phyloP scores from a whole-genome alignment of 1,139 yeast species.

The Scheffersomyces titani region DNA sequence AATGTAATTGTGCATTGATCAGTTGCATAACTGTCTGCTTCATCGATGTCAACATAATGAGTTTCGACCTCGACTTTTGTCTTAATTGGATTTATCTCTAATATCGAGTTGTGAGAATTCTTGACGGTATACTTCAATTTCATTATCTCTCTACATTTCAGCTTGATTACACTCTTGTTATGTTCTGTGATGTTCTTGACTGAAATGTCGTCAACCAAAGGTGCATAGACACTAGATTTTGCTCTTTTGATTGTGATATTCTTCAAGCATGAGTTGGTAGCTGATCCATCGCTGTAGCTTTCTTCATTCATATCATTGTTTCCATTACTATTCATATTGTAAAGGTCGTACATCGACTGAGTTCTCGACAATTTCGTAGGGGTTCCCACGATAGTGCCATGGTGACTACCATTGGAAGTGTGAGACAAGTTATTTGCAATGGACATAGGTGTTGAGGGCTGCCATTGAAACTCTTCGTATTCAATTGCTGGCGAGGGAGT shows the following conservation, averaged over 20 bases:
- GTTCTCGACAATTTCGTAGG: conserved; percentile 33
- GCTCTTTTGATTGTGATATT: conserved; percentile 19
- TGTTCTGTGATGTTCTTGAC: conserved; percentile 22
- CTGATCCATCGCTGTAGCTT: conserved; percentile 1
- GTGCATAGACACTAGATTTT: conserved; percentile 26
- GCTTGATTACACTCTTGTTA: conserved; percentile 24
- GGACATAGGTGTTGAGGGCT: conserved; percentile 1
- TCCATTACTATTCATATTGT: conserved; percentile 13
- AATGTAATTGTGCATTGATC: conserved; percentile 11
- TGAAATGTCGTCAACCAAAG: conserved; percentile 20
- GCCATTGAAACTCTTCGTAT: conserved; percentile 45
- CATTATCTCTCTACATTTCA: conserved; percentile 33
- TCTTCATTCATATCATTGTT: conserved; percentile 3
- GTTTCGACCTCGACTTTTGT: not conserved
- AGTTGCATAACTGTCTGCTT: conserved; percentile 5
- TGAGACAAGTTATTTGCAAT: not conserved
- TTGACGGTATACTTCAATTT: conserved; percentile 5
- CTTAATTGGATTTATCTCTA: conserved; percentile 6
- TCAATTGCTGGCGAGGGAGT: conserved; percentile 53
- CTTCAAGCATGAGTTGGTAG: conserved; percentile 2
- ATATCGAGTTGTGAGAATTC: conserved; percentile 3
- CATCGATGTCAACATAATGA: conserved; percentile 9
- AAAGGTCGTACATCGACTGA: conserved; percentile 41
- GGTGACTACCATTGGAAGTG: not conserved
- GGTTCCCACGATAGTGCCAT: conserved; percentile 4